These are phyloP conservation scores for Lepidium africanum DNA, from an alignment of 345 rosid species.

Conservation along the genomic window DNA sequence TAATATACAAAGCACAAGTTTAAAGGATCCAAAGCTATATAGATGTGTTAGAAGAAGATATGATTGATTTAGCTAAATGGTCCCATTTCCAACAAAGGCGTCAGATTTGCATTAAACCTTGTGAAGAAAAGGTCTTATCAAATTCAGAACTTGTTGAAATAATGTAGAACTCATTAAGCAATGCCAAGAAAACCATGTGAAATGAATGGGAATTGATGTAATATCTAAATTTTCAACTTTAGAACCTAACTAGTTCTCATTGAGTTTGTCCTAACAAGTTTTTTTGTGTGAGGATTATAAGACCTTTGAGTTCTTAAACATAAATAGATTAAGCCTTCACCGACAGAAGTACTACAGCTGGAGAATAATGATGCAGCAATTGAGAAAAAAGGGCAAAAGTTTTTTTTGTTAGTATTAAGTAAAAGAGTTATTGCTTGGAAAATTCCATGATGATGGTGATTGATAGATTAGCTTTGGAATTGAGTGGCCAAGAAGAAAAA, in stretches of 20 bases:
- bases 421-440: conserved; percentile 11
- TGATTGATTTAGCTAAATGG: conserved; percentile 22
- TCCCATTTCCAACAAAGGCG: conserved; percentile 25
- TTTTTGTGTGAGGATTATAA: no score
- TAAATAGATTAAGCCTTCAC: conserved; percentile 6
- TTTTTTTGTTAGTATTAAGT: neutral
- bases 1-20: no score
- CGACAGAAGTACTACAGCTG: conserved; percentile 27
- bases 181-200: neutral
- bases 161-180: conserved; percentile 1
- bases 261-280: neutral
- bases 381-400: conserved; percentile 6
- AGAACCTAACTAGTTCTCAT: conserved; percentile 15
- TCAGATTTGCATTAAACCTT: conserved; percentile 29
- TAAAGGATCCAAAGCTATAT: no score
- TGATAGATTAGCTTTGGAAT: no score
- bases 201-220: neutral
- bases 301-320: neutral
- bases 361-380: conserved; percentile 10
- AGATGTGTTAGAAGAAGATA: neutral
- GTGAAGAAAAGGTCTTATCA: conserved; percentile 18
- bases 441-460: no score
- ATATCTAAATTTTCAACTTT: conserved; percentile 18
- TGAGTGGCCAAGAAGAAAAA: no score
- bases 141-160: conserved; percentile 27